A percentile compares a stretch with the other conserved stretches of the same genome.
Conservation (phyloP, 768 basidiomycete genomes). For the Tylopilus balloui region DNA sequence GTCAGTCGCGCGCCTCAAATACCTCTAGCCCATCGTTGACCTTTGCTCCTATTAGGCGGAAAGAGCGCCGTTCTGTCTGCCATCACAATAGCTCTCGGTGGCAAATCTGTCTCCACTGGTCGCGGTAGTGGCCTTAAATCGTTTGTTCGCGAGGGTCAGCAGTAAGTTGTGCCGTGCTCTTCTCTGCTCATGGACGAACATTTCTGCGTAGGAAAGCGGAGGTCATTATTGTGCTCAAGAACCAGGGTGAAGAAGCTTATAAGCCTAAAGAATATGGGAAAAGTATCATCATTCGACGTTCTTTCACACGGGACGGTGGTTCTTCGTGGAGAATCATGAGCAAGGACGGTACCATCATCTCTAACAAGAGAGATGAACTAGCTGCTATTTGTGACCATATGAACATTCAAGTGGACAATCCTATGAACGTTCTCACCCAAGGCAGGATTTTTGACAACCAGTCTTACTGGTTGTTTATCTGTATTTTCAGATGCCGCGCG, state of each 20-base stretch:
- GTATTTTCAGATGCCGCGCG: slow-evolving; percentile 32
- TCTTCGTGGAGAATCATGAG: slow-evolving; percentile 81
- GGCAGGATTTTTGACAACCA: slow-evolving; percentile 35
- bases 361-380: slow-evolving; percentile 78
- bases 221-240: slow-evolving; percentile 80
- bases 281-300: slow-evolving; percentile 78
- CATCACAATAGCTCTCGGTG: slow-evolving; percentile 89
- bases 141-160: slow-evolving; percentile 80
- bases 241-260: slow-evolving; percentile 88
- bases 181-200: slow-evolving; percentile 34
- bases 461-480: background rate
- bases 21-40: background rate
- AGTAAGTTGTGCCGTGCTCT: slow-evolving; percentile 40
- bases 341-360: slow-evolving; percentile 60
- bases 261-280: slow-evolving; percentile 81
- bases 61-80: slow-evolving; percentile 94
- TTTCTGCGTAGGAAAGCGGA: slow-evolving; percentile 41
- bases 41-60: slow-evolving; percentile 56
- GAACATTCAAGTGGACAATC: slow-evolving; percentile 96
- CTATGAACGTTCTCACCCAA: slow-evolving; percentile 91
- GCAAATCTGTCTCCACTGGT: slow-evolving; percentile 88
- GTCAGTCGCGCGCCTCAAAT: slow-evolving; percentile 43
- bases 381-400: slow-evolving; percentile 89
- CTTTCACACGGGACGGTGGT: slow-evolving; percentile 70
- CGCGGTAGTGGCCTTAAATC: slow-evolving; percentile 81